Percentiles rank a stretch among this genome's conserved stretches.
Conservation (phyloP, 1,139 yeast species). For the Scheffersomyces illinoinensis region DNA sequence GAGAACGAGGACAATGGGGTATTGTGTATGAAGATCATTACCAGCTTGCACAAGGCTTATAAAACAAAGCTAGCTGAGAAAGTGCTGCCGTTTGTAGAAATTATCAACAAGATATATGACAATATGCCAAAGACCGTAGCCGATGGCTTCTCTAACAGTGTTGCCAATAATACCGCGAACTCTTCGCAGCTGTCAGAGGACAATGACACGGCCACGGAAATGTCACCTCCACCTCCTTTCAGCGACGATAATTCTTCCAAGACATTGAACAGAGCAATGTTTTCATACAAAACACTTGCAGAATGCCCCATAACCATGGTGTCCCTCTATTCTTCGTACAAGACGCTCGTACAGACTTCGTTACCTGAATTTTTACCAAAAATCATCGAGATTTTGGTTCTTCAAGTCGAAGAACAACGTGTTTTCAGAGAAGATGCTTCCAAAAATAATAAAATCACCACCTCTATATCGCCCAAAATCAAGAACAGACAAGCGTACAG, state of each 20-base stretch:
- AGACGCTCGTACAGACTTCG: constrained; percentile 68
- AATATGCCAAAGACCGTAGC: constrained; percentile 78
- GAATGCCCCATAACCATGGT: constrained; percentile 98
- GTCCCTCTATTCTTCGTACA: constrained; percentile 83
- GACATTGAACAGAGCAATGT: constrained; percentile 58
- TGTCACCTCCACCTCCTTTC: constrained; percentile 33
- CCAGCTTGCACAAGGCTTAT: constrained; percentile 86
- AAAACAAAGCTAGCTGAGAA: constrained; percentile 67
- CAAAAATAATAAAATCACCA: constrained; percentile 54
- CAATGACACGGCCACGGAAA: constrained; percentile 23
- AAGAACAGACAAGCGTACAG: constrained; percentile 78
- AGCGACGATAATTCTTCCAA: constrained; percentile 41
- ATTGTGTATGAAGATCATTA: constrained; percentile 82
- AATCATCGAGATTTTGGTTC: constrained; percentile 69
- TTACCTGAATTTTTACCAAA: constrained; percentile 80
- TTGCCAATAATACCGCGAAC: not conserved
- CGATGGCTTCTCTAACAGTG: constrained; percentile 50
- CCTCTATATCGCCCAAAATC: constrained; percentile 62
- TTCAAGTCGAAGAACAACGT: constrained; percentile 64
- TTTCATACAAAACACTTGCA: constrained; percentile 86
- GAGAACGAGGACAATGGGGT: constrained; percentile 98
- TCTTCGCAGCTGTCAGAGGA: constrained; percentile 8
- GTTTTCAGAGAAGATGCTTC: constrained; percentile 58
- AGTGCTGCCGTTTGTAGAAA: constrained; percentile 76
- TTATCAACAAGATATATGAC: constrained; percentile 75